Percentiles rank a stretch among this genome's conserved stretches.
Evolutionary conservation across 257 asterid genomes (phyloP).

Genomic region (Euphrasia confusa): DNA sequence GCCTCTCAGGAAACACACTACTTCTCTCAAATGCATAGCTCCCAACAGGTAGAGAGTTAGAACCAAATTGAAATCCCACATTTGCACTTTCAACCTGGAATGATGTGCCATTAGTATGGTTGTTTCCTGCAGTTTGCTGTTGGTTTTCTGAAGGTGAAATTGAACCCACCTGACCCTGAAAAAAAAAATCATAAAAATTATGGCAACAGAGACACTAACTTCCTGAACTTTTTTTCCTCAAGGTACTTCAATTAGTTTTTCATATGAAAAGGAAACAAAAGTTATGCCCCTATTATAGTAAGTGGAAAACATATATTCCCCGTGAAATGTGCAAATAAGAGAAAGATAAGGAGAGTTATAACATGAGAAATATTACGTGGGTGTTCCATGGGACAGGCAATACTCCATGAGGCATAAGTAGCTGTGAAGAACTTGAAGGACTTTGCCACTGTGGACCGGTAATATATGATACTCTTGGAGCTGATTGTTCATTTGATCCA

Average conservation of each 20-base stretch:
- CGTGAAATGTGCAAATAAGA: neutral
- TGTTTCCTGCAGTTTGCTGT: constrained; percentile 45
- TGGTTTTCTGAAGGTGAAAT: constrained; percentile 52
- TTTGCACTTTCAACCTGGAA: constrained; percentile 35
- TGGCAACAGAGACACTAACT: constrained; percentile 4
- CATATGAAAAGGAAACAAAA: constrained; percentile 2
- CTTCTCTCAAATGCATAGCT: constrained; percentile 54
- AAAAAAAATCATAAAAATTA: constrained; percentile 13
- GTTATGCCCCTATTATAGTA: neutral
- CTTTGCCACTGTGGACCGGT: constrained; percentile 55
- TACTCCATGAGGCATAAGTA: constrained; percentile 63
- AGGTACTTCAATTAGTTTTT: neutral
- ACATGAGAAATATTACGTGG: constrained; percentile 43
- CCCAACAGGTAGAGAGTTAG: constrained; percentile 47
- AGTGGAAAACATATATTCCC: constrained; percentile 1
- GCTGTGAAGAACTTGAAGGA: constrained; percentile 56
- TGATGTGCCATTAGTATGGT: constrained; percentile 37
- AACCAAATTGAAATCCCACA: constrained; percentile 46
- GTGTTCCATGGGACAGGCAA: constrained; percentile 60
- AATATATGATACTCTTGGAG: constrained; percentile 53
- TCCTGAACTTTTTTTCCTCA: neutral
- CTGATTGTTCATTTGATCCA: constrained; percentile 53
- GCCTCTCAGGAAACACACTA: constrained; percentile 70
- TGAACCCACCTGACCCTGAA: constrained; percentile 51
- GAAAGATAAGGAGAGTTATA: neutral